These are phyloP conservation scores for Tricholoma terreum DNA, from an alignment of 768 basidiomycete genomes.

Conservation along the genomic window DNA sequence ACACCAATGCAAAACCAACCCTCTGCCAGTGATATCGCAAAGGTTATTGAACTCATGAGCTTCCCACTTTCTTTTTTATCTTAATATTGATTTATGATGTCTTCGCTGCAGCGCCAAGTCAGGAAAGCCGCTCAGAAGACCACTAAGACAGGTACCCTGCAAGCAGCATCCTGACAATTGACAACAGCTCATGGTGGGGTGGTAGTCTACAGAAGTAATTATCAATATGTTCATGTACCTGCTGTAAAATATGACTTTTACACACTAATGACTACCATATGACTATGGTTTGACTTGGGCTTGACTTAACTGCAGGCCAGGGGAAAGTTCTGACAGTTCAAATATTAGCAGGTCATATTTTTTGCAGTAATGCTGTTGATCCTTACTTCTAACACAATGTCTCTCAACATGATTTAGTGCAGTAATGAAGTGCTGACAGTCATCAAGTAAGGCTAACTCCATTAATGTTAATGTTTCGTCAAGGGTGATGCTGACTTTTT, in stretches of 20 bases:
- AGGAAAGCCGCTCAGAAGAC: not conserved
- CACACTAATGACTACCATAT: not conserved
- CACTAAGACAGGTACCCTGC: not conserved
- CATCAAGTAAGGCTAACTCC: not conserved
- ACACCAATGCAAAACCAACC: no score
- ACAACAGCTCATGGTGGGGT: not conserved
- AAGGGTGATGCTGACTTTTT: not conserved
- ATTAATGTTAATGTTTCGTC: not conserved
- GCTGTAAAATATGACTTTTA: not conserved
- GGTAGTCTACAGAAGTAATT: not conserved
- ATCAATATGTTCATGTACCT: not conserved
- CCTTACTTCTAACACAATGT: not conserved
- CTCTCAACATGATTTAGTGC: not conserved
- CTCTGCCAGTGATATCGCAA: no score
- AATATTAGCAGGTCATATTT: not conserved
- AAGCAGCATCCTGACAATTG: not conserved
- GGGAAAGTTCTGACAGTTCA: not conserved
- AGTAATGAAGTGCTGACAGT: not conserved
- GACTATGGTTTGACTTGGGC: not conserved
- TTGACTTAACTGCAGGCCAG: not conserved
- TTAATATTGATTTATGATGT: no score
- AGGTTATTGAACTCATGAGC: no score
- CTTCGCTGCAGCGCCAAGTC: no score
- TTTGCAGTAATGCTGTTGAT: not conserved
- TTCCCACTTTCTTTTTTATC: no score